These are phyloP conservation scores for Solanum tacnaense DNA, from an alignment of 257 asterid species.

Conservation along the genomic window DNA sequence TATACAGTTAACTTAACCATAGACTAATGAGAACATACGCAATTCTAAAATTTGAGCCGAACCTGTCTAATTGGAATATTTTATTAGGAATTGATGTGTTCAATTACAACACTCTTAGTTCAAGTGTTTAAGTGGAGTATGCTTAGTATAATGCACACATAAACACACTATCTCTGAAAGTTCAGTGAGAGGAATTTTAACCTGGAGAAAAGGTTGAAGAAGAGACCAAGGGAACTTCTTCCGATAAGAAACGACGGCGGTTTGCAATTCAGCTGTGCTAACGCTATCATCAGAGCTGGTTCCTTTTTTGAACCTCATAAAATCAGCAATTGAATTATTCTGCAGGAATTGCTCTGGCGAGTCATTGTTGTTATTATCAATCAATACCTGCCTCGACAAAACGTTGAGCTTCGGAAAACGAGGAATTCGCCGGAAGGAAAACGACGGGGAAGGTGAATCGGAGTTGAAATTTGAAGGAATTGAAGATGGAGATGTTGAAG, in stretches of 20 bases:
- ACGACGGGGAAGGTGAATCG: slow-evolving; percentile 16
- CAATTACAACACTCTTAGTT: not conserved
- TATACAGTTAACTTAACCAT: not conserved
- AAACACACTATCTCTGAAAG: not conserved
- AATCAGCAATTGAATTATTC: slow-evolving; percentile 82
- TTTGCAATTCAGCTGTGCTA: slow-evolving; percentile 62
- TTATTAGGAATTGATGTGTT: not conserved
- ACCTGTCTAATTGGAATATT: not conserved
- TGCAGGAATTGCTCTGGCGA: slow-evolving; percentile 50
- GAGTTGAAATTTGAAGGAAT: slow-evolving; percentile 29
- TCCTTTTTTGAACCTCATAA: slow-evolving; percentile 69
- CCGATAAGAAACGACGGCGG: slow-evolving; percentile 74
- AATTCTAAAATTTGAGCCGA: not conserved
- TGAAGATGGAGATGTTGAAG: slow-evolving; percentile 30
- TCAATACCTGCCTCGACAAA: slow-evolving; percentile 13
- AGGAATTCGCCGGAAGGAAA: slow-evolving; percentile 4
- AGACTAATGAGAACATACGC: not conserved
- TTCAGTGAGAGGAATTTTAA: not conserved
- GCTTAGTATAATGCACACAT: not conserved
- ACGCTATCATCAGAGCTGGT: slow-evolving; percentile 2
- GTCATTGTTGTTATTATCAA: slow-evolving; percentile 14
- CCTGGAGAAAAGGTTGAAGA: slow-evolving; percentile 80
- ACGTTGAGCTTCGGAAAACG: slow-evolving; percentile 22
- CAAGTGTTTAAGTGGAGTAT: not conserved
- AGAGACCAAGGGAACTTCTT: slow-evolving; percentile 94